Percentiles rank a stretch among this genome's conserved stretches.
Conservation (phyloP, 2,329 filamentous ascomycete genomes). For the Fusarium anthophilum region DNA sequence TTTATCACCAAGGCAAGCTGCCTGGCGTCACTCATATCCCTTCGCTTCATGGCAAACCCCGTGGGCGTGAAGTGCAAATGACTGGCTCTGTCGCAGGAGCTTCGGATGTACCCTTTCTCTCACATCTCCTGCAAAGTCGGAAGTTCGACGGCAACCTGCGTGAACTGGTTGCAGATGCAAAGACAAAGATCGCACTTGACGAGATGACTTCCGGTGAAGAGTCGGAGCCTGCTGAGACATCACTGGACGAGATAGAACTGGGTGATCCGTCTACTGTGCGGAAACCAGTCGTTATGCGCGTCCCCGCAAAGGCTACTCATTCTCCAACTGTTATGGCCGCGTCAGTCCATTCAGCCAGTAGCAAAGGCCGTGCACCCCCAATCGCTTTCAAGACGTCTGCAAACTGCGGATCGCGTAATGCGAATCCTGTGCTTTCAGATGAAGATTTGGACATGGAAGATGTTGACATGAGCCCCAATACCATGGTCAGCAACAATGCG, state of each 20-base stretch:
- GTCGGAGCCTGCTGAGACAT: slow-evolving; percentile 51
- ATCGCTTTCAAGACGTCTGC: slow-evolving; percentile 53
- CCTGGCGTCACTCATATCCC: slow-evolving; percentile 59
- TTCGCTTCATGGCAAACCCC: slow-evolving; percentile 31
- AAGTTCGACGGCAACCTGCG: slow-evolving; percentile 70
- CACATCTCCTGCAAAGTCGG: slow-evolving; percentile 68
- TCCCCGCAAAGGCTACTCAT: slow-evolving; percentile 67
- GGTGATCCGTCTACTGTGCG: slow-evolving; percentile 40
- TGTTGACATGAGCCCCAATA: slow-evolving; percentile 73
- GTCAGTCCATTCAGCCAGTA: slow-evolving; percentile 62
- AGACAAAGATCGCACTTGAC: slow-evolving; percentile 61
- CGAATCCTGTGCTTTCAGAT: slow-evolving; percentile 45
- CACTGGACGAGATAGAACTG: slow-evolving; percentile 8
- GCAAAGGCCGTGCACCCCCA: slow-evolving; percentile 60
- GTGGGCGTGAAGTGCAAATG: slow-evolving; percentile 18
- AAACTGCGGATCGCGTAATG: slow-evolving; percentile 33
- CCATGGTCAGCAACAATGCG: slow-evolving; percentile 77
- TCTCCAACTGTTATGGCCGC: slow-evolving; percentile 57
- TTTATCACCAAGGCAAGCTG: slow-evolving; percentile 62
- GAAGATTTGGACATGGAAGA: slow-evolving; percentile 65
- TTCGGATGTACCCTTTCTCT: slow-evolving; percentile 72
- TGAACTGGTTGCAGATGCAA: slow-evolving; percentile 67
- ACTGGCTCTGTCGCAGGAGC: slow-evolving; percentile 60
- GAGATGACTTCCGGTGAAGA: slow-evolving; percentile 65
- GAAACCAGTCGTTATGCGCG: slow-evolving; percentile 60